phyloP scores from a whole-genome alignment of 2,329 filamentous ascomycete species.

The Hypoxylon sp. region DNA sequence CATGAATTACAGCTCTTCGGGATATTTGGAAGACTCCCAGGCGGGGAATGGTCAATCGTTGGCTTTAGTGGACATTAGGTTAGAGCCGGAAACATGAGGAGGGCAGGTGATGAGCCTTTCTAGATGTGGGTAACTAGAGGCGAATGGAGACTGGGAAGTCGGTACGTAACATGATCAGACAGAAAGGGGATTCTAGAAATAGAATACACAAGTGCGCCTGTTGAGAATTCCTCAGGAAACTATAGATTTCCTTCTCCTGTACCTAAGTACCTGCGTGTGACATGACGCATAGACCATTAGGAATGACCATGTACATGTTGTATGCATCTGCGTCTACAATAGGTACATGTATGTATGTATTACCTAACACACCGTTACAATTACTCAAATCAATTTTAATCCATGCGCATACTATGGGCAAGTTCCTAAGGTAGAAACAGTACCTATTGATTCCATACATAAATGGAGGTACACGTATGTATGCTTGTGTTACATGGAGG shows the following conservation, averaged over 20 bases:
- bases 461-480: no score
- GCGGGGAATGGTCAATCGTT: background rate
- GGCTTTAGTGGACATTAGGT: background rate
- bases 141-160: constrained; percentile 3
- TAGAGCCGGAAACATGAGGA: background rate
- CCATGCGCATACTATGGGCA: background rate
- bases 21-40: background rate
- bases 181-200: constrained; percentile 13
- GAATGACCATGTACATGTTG: no score
- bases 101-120: background rate
- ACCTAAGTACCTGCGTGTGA: background rate
- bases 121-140: constrained; percentile 1
- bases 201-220: constrained; percentile 4
- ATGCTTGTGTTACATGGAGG: background rate
- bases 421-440: background rate
- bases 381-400: background rate
- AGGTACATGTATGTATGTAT: no score
- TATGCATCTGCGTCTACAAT: no score
- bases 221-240: background rate
- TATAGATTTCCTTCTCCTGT: background rate
- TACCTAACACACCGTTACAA: no score
- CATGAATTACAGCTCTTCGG: background rate
- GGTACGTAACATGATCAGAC: background rate
- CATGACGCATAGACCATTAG: background rate
- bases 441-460: no score